A percentile compares a stretch with the other conserved stretches of the same genome.
phyloP scores from a whole-genome alignment of 176 grass and related monocot genomes.

The Raddia guianensis region DNA sequence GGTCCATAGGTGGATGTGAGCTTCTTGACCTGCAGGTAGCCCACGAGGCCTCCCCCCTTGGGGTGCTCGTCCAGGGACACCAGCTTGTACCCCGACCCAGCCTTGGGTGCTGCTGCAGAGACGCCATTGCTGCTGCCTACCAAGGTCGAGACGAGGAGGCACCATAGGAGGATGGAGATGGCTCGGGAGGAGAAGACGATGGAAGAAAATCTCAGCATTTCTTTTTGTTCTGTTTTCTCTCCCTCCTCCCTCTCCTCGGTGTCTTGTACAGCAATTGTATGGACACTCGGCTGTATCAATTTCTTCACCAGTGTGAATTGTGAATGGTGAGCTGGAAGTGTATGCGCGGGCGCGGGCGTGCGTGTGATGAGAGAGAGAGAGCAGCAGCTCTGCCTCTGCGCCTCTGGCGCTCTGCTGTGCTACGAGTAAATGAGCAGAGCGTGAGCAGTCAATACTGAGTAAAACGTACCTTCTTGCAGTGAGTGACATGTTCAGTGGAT shows the following conservation, averaged over 20 bases:
- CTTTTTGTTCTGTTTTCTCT: conserved; percentile 8
- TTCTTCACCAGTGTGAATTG: background rate
- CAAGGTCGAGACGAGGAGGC: conserved; percentile 38
- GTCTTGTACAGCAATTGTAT: conserved; percentile 25
- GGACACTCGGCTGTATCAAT: background rate
- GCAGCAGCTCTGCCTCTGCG: background rate
- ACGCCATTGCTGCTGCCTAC: conserved; percentile 18
- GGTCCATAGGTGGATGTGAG: conserved; percentile 69
- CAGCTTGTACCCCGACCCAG: conserved; percentile 72
- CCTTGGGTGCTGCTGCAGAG: conserved; percentile 24
- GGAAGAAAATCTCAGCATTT: conserved; percentile 26
- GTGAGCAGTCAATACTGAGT: conserved; percentile 28
- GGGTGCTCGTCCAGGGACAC: conserved; percentile 61
- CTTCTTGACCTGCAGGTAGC: conserved; percentile 68
- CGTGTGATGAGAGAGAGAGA: conserved; percentile 1
- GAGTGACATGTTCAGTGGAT: conserved; percentile 34
- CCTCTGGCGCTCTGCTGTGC: background rate
- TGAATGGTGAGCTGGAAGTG: background rate
- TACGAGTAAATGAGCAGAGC: conserved; percentile 52
- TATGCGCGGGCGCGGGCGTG: too few relatives aligned
- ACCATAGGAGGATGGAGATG: conserved; percentile 30
- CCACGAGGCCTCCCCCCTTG: conserved; percentile 65
- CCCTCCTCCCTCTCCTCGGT: background rate
- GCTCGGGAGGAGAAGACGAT: background rate
- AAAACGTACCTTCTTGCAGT: conserved; percentile 6